phyloP scores from a whole-genome alignment of 75 land plant genomes.

The Pinus albicaulis region DNA sequence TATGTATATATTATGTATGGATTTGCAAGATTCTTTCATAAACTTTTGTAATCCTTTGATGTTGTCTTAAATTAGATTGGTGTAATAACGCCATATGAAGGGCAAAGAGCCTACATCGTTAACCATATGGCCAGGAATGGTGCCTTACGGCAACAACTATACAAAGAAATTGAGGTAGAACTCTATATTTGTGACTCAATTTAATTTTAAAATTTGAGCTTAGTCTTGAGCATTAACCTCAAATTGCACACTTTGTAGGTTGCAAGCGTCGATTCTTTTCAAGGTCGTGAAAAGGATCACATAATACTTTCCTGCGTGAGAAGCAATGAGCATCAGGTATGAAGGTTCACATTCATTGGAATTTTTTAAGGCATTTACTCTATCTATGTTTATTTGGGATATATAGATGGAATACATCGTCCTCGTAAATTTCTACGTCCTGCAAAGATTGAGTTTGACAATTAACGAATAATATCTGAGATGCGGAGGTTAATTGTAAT shows the following conservation, averaged over 20 bases:
- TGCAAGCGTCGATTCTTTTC: conserved; percentile 99
- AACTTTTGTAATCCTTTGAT: not conserved
- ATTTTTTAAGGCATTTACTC: not conserved
- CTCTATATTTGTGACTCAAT: not conserved
- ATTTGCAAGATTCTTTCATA: not conserved
- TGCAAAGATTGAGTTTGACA: no score
- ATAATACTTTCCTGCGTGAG: conserved; percentile 97
- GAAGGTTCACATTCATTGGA: not conserved
- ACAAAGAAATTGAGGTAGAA: conserved; percentile 97
- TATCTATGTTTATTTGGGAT: not conserved
- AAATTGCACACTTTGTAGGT: conserved; percentile 46
- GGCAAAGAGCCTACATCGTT: conserved; percentile 98
- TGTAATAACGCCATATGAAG: conserved; percentile 99
- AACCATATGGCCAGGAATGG: conserved; percentile 99
- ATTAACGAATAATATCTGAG: no score
- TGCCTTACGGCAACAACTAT: conserved; percentile 85
- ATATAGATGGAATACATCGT: no score
- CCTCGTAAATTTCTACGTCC: no score
- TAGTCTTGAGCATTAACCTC: not conserved
- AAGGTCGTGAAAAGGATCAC: conserved; percentile 97
- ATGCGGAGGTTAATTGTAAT: not conserved
- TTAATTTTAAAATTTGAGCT: not conserved
- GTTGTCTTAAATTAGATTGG: conserved; percentile 65
- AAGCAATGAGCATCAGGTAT: conserved; percentile 98
- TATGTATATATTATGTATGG: not conserved